phyloP scores from a whole-genome alignment of 345 rosid genomes.

The Camelina hispida region DNA sequence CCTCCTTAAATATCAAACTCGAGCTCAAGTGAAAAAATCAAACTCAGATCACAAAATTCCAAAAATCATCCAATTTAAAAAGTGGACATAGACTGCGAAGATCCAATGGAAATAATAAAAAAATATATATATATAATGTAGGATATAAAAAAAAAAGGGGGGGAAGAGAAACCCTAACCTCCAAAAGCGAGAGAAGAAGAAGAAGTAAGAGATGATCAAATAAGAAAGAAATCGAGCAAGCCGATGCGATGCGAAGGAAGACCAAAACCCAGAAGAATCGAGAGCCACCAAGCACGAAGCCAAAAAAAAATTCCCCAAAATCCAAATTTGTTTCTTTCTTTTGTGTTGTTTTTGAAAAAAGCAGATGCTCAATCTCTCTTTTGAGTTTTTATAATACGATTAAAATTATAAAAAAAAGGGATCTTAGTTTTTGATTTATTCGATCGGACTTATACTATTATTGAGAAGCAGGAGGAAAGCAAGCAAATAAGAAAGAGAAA shows the following conservation, averaged over 20 bases:
- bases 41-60: constrained; percentile 38
- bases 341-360: constrained; percentile 14
- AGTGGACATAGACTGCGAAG: background rate
- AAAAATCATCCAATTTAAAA: constrained; percentile 26
- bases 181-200: constrained; percentile 16
- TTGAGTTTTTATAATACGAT: constrained; percentile 2
- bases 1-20: constrained; percentile 9
- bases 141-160: background rate
- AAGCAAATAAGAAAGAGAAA: constrained; percentile 8
- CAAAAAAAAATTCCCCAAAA: constrained; percentile 40
- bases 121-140: background rate
- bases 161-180: constrained; percentile 35
- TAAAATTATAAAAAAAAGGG: background rate
- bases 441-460: background rate
- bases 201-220: constrained; percentile 33
- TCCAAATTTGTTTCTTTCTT: background rate
- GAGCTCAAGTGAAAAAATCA: background rate
- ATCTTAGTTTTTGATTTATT: constrained; percentile 36
- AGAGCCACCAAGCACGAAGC: constrained; percentile 31
- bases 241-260: background rate
- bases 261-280: constrained; percentile 17
- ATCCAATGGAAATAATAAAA: background rate
- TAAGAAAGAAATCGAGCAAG: constrained; percentile 17
- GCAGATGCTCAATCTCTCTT: constrained; percentile 3
- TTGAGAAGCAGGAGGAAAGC: no score